Conservation (phyloP, 108 stramenopile genomes). For the Skeletonema tropicum region DNA sequence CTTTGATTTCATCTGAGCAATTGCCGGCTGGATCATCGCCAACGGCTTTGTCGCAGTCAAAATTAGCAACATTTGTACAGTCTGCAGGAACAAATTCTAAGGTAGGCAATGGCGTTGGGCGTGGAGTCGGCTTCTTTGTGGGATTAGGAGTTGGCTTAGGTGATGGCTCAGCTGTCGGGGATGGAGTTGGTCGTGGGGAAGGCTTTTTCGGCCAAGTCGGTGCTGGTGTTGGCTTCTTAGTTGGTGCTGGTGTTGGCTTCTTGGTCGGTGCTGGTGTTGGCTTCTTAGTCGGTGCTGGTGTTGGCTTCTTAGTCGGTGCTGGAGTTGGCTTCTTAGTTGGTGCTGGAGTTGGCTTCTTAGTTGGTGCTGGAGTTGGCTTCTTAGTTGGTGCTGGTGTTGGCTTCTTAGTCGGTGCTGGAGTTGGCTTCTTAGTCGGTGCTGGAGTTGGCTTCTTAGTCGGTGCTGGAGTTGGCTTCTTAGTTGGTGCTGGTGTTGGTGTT, state of each 20-base stretch:
- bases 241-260: background rate
- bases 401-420: background rate
- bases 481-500: too few species aligned
- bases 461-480: too few species aligned
- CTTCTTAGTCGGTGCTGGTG: background rate
- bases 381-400: background rate
- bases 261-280: too few species aligned
- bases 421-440: background rate
- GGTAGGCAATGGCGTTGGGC: background rate
- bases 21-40: background rate
- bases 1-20: background rate
- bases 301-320: too few species aligned
- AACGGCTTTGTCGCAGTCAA: too few species aligned
- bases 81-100: background rate
- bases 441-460: too few species aligned
- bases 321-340: background rate
- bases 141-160: background rate
- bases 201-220: background rate
- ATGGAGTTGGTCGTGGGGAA: background rate
- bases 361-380: background rate
- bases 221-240: background rate
- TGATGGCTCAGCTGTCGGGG: background rate
- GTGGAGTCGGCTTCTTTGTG: background rate
- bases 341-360: background rate
- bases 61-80: too few species aligned